phyloP scores from a whole-genome alignment of 2,329 filamentous ascomycete genomes.

The Hymenoscyphus scutula region DNA sequence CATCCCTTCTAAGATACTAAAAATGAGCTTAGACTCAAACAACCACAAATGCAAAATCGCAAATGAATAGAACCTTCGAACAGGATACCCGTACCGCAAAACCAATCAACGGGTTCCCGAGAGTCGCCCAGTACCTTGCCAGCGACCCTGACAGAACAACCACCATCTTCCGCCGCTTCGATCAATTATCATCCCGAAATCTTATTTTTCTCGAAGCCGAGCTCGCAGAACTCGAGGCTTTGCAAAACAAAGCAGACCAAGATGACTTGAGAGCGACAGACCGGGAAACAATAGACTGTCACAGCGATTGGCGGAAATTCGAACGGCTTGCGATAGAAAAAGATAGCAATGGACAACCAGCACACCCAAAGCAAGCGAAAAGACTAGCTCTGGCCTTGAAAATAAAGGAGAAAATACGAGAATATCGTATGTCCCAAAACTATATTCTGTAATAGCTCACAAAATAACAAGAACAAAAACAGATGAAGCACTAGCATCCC shows the following conservation, averaged over 20 bases:
- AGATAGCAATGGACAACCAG: background rate
- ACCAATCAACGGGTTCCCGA: conserved; percentile 18
- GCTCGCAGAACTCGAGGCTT: conserved; percentile 22
- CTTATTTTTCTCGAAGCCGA: conserved; percentile 24
- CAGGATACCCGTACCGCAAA: background rate
- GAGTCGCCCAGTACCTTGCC: conserved; percentile 19
- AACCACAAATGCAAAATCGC: background rate
- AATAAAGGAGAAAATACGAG: conserved; percentile 18
- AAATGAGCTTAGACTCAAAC: too few species aligned
- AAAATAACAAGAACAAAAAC: background rate
- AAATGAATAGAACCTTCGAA: background rate
- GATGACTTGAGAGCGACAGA: conserved; percentile 6
- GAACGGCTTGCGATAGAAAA: background rate
- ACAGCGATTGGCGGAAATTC: background rate
- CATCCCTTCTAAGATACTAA: background rate
- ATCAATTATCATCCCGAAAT: conserved; percentile 24
- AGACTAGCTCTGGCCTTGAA: conserved; percentile 12
- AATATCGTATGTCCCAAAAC: conserved; percentile 22
- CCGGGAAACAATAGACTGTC: background rate
- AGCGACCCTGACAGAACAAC: conserved; percentile 22
- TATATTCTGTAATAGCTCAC: background rate
- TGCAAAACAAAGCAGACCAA: conserved; percentile 17
- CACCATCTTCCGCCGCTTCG: conserved; percentile 27
- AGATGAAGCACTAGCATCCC: conserved; percentile 24
- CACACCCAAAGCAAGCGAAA: background rate